Percentiles rank a stretch among this genome's conserved stretches.
These are phyloP conservation scores for Exophiala aquamarina DNA, from an alignment of 2,329 filamentous ascomycete genomes.

Conservation along the genomic window DNA sequence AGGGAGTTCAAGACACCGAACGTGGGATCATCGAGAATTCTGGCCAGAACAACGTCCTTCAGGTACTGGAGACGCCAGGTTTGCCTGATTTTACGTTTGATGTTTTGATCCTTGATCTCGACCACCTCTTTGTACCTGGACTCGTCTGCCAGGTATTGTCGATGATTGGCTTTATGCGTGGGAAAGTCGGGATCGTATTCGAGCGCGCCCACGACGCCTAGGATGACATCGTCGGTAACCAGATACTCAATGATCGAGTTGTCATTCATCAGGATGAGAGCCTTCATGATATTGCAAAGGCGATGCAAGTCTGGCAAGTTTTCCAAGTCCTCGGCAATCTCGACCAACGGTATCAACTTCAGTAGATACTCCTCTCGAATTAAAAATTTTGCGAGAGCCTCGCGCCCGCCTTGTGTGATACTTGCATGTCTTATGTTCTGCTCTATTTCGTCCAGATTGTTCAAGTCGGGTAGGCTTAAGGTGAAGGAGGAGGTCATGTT, in stretches of 20 bases:
- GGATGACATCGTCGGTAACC: slow-evolving; percentile 82
- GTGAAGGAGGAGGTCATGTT: slow-evolving; percentile 65
- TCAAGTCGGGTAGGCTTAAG: slow-evolving; percentile 77
- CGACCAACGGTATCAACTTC: slow-evolving; percentile 81
- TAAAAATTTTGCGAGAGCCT: slow-evolving; percentile 84
- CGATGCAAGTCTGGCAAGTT: slow-evolving; percentile 82
- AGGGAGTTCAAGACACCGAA: slow-evolving; percentile 96
- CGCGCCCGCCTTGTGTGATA: slow-evolving; percentile 71
- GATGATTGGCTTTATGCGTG: slow-evolving; percentile 94
- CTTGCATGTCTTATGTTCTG: slow-evolving; percentile 77
- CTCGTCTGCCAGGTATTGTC: slow-evolving; percentile 85
- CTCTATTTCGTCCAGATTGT: slow-evolving; percentile 81
- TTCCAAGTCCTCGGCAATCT: slow-evolving; percentile 88
- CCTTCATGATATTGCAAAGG: slow-evolving; percentile 97
- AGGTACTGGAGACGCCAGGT: slow-evolving; percentile 95
- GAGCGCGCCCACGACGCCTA: slow-evolving; percentile 90
- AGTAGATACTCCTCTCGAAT: slow-evolving; percentile 82
- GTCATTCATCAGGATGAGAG: slow-evolving; percentile 90
- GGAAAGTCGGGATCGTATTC: slow-evolving; percentile 99
- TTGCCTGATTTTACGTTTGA: slow-evolving; percentile 89
- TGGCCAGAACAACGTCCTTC: slow-evolving; percentile 95
- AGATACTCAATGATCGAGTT: slow-evolving; percentile 91
- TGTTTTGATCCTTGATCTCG: slow-evolving; percentile 76
- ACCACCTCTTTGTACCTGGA: slow-evolving; percentile 96
- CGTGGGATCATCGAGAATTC: slow-evolving; percentile 95